A percentile compares a stretch with the other conserved stretches of the same genome.
Evolutionary conservation across 768 basidiomycete species (phyloP).

Genomic region (Botryobasidium botryosum): DNA sequence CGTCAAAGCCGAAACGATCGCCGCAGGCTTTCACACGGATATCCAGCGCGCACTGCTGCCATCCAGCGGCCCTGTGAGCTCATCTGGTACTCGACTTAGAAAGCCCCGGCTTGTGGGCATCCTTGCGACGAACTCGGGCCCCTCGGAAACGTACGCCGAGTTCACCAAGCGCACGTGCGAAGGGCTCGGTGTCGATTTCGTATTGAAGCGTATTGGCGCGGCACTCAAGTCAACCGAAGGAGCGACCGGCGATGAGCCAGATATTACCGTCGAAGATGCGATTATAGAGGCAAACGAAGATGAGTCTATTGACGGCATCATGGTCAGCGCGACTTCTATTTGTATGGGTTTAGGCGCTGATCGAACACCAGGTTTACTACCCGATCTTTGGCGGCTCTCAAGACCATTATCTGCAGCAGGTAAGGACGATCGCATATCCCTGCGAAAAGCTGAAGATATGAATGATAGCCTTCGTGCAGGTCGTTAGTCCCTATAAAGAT

Average conservation of each 20-base stretch:
- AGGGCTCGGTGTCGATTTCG: slow-evolving; percentile 73
- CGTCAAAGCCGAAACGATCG: slow-evolving; percentile 63
- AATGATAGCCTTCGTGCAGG: slow-evolving; percentile 24
- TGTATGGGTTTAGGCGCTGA: not conserved
- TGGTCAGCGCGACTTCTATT: slow-evolving; percentile 41
- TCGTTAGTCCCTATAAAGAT: slow-evolving; percentile 92
- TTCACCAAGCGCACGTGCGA: slow-evolving; percentile 88
- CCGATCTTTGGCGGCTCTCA: slow-evolving; percentile 79
- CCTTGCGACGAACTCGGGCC: slow-evolving; percentile 65
- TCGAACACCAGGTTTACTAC: slow-evolving; percentile 60
- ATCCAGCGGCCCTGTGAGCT: not conserved
- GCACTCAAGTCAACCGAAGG: slow-evolving; percentile 37
- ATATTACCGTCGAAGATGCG: slow-evolving; percentile 82
- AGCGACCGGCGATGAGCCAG: slow-evolving; percentile 19
- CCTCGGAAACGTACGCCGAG: slow-evolving; percentile 69
- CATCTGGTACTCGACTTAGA: slow-evolving; percentile 19
- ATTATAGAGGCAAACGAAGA: slow-evolving; percentile 94
- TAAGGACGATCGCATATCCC: slow-evolving; percentile 16
- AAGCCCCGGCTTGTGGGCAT: slow-evolving; percentile 77
- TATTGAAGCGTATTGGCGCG: slow-evolving; percentile 54
- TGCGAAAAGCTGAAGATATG: not conserved
- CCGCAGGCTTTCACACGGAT: slow-evolving; percentile 51
- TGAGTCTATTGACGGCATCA: slow-evolving; percentile 70
- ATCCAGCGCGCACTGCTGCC: slow-evolving; percentile 27
- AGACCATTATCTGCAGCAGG: slow-evolving; percentile 97